Conservation (phyloP, 495 filamentous ascomycete species). For the Halenospora varia region DNA sequence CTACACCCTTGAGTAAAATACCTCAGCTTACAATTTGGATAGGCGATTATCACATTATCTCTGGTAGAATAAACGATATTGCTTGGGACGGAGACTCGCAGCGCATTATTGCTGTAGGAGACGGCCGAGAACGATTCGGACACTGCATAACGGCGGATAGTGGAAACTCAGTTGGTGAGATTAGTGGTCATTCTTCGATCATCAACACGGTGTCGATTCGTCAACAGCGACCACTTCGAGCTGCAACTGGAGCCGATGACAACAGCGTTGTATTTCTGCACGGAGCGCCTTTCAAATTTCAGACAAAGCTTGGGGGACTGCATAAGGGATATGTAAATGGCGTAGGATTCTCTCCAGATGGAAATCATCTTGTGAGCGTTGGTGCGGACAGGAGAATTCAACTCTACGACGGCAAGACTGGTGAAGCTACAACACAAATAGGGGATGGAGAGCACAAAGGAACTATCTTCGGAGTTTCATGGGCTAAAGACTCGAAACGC, state of each 20-base stretch:
- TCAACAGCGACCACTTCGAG: constrained; percentile 82
- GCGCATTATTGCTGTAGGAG: constrained; percentile 91
- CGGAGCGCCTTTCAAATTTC: constrained; percentile 93
- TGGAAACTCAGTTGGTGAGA: constrained; percentile 92
- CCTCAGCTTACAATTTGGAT: constrained; percentile 22
- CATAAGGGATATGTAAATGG: constrained; percentile 89
- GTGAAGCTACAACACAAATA: constrained; percentile 71
- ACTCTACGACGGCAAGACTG: constrained; percentile 92
- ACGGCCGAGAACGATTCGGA: constrained; percentile 90
- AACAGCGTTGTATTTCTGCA: constrained; percentile 86
- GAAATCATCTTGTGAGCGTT: constrained; percentile 76
- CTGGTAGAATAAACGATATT: constrained; percentile 90
- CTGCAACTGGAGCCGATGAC: constrained; percentile 89
- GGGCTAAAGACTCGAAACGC: constrained; percentile 81
- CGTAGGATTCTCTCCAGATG: constrained; percentile 87
- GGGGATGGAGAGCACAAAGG: constrained; percentile 82
- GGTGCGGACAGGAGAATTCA: constrained; percentile 87
- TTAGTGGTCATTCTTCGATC: constrained; percentile 81
- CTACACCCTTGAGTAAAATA: neutral
- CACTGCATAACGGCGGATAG: constrained; percentile 94
- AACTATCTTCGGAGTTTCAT: constrained; percentile 87
- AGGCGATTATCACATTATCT: constrained; percentile 92
- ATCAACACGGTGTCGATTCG: constrained; percentile 90
- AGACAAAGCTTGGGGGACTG: constrained; percentile 62
- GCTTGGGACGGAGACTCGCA: constrained; percentile 98